Evolutionary conservation across 345 rosid genomes (phyloP).

Genomic region (Turnera subulata): DNA sequence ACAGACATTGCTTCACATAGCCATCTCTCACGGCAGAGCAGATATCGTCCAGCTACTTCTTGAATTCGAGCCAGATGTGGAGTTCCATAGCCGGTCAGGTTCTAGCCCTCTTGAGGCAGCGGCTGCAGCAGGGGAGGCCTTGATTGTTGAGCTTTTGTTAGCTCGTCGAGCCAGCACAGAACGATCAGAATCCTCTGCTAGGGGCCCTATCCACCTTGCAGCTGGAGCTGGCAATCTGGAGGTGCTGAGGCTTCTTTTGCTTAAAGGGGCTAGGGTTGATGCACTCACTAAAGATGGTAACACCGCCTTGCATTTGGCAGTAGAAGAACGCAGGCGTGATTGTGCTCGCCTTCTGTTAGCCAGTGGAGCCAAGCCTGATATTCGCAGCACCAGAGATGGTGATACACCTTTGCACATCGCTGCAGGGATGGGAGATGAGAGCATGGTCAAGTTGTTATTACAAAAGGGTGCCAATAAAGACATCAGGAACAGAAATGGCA

Average conservation of each 20-base stretch:
- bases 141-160: constrained; percentile 53
- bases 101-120: constrained; percentile 51
- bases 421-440: constrained; percentile 45
- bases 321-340: constrained; percentile 39
- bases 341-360: constrained; percentile 43
- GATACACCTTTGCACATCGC: constrained; percentile 53
- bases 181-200: constrained; percentile 33
- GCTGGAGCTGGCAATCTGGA: constrained; percentile 39
- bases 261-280: constrained; percentile 44
- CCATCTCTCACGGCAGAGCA: constrained; percentile 41
- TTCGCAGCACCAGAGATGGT: constrained; percentile 30
- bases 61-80: constrained; percentile 46
- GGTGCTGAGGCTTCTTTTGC: constrained; percentile 45
- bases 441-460: constrained; percentile 44
- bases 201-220: constrained; percentile 58
- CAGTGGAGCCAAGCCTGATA: constrained; percentile 35
- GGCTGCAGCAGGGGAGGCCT: constrained; percentile 39
- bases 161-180: constrained; percentile 46
- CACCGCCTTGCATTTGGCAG: constrained; percentile 52
- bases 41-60: constrained; percentile 56
- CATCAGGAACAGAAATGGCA: constrained; percentile 39
- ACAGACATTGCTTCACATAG: constrained; percentile 49
- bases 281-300: constrained; percentile 43
- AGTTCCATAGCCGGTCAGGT: constrained; percentile 36
- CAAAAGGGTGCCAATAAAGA: constrained; percentile 50